Conservation (phyloP, 2,329 filamentous ascomycete species). For the Calonectria ilicicola region DNA sequence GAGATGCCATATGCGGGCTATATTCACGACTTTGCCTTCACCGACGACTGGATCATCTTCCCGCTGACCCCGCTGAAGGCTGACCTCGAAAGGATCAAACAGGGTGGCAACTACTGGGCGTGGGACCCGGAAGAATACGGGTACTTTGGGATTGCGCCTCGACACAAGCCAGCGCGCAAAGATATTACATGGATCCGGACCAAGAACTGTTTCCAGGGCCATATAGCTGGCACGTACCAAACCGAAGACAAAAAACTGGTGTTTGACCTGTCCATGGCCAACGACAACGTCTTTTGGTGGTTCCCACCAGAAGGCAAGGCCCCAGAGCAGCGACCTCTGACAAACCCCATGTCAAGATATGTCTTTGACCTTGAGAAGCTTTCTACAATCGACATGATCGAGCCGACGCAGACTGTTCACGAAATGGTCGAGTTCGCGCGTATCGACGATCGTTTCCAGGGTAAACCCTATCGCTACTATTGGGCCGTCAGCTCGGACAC, state of each 20-base stretch:
- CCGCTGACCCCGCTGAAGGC: not conserved
- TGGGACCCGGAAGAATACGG: not conserved
- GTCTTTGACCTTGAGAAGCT: constrained; percentile 11
- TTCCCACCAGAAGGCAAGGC: not conserved
- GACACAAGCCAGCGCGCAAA: not conserved
- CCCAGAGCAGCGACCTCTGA: not conserved
- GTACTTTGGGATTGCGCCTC: not conserved
- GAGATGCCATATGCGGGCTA: constrained; percentile 5
- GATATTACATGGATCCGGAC: constrained; percentile 6
- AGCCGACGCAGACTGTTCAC: not conserved
- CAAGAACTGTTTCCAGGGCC: constrained; percentile 24
- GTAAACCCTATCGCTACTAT: constrained; percentile 11
- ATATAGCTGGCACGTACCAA: constrained; percentile 25
- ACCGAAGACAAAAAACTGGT: constrained; percentile 17
- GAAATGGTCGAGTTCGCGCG: constrained; percentile 9
- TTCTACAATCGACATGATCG: not conserved
- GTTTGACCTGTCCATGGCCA: constrained; percentile 12
- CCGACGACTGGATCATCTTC: not conserved
- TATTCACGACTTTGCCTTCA: constrained; percentile 4
- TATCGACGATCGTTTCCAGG: constrained; percentile 18
- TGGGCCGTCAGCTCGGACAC: constrained; percentile 13
- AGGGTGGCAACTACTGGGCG: not conserved
- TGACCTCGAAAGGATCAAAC: not conserved
- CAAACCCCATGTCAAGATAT: not conserved
- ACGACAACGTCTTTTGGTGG: constrained; percentile 25